A percentile compares a stretch with the other conserved stretches of the same genome.
Conservation (phyloP, 495 filamentous ascomycete species). For the Pyrenopolyporus hunteri region DNA sequence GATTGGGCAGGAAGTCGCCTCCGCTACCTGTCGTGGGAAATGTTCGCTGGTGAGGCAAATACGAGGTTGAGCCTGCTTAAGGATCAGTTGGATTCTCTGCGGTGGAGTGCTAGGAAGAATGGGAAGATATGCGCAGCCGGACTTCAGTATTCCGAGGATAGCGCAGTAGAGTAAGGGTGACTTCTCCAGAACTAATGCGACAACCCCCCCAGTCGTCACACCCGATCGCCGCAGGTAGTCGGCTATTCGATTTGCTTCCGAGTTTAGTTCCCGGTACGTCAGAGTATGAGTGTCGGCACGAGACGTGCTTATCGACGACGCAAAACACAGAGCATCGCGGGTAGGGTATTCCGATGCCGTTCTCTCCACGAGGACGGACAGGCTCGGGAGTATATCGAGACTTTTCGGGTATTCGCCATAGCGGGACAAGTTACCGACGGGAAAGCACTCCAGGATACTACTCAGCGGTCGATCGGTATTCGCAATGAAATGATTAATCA, state of each 20-base stretch:
- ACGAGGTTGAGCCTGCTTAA: constrained; percentile 57
- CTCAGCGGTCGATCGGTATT: constrained; percentile 44
- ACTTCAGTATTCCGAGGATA: constrained; percentile 73
- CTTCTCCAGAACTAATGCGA: constrained; percentile 75
- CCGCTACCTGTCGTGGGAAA: constrained; percentile 22
- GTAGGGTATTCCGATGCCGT: constrained; percentile 55
- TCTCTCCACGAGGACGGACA: constrained; percentile 61
- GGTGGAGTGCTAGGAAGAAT: constrained; percentile 68
- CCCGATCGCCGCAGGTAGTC: constrained; percentile 56
- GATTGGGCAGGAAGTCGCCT: constrained; percentile 37
- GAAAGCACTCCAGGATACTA: constrained; percentile 42
- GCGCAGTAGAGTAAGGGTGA: constrained; percentile 69
- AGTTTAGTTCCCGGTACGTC: constrained; percentile 68
- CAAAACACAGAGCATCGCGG: constrained; percentile 65
- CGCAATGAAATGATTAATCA: constrained; percentile 49
- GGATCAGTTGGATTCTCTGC: constrained; percentile 59
- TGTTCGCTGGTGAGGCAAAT: constrained; percentile 53
- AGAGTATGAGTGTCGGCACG: constrained; percentile 47
- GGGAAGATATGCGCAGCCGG: constrained; percentile 76
- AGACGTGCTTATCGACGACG: constrained; percentile 47
- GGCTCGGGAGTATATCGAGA: constrained; percentile 21
- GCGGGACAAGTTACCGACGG: constrained; percentile 57
- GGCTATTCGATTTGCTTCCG: constrained; percentile 67
- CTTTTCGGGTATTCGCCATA: constrained; percentile 49
- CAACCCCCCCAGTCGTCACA: constrained; percentile 56